Base-by-base conservation (phyloP, 257 asterid genomes). In the Scutellaria minor region DNA sequence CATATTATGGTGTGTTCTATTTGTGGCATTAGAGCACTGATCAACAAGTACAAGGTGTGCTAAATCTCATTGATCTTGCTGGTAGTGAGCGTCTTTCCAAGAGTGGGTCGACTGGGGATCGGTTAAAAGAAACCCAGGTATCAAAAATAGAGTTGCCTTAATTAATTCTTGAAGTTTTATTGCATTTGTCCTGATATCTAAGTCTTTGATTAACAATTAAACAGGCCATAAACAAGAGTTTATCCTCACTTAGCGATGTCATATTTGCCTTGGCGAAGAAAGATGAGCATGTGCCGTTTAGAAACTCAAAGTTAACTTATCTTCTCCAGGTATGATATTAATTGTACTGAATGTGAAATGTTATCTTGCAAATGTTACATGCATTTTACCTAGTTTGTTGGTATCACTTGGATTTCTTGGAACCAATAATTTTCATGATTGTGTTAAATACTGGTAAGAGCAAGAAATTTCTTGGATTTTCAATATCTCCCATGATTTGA, bases 31-130 rank as follows among this genome's bases (percentile, higher is more conserved):
- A 92, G 98, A 81, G 96, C 85, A 95, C 94, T 6, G 97, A 87
- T 68, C 98, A 89, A 76, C 99, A 90, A 80, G 99, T 92, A 3
- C 96, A 95, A 77, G 97, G 98, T 8, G 85, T 90, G 75, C 76
- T 95, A 48, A 95, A 95, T 83, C 79, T 95, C 39, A 92, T 95
- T 60, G 99, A 95, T 69, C 96, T 95, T 65, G 99, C 98, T 75
- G 99, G 99, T 58, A 95, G 99, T 77, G 99, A 95, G 79, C 98
- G 97, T 27, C 90, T 95, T 24, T 92, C 98, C 46, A 95, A 83
- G 82, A 95, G 99, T 79, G 95, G 96, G 69, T 80, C 97, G 6
- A 92, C 97, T 2, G 97, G 97, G 46, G 99, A 95, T 71, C 87
- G 97, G 45, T 84, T 92, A 20, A 95, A 88, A 82, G 99, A 92